These are phyloP conservation scores for Hemisphaericaspora xylofermentans DNA, from an alignment of 1,139 yeast species.

Conservation along the genomic window DNA sequence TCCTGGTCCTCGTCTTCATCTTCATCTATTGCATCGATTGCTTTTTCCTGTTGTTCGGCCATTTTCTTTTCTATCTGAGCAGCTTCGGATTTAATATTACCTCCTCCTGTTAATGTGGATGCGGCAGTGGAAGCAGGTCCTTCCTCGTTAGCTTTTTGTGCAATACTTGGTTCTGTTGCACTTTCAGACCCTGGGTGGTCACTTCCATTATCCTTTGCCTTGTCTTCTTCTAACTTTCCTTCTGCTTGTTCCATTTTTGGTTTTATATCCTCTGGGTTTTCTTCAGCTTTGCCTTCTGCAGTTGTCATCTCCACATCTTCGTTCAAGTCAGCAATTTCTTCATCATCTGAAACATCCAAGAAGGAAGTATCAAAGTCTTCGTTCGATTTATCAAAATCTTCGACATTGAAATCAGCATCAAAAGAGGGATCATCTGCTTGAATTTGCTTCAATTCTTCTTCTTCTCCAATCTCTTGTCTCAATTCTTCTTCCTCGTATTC, in stretches of 20 bases:
- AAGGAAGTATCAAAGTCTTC: constrained; percentile 13
- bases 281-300: constrained; percentile 19
- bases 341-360: constrained; percentile 11
- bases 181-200: constrained; percentile 30
- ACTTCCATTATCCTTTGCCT: constrained; percentile 32
- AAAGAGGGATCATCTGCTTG: constrained; percentile 16
- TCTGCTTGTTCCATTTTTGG: constrained; percentile 13
- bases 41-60: not conserved
- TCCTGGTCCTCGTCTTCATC: constrained; percentile 31
- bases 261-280: constrained; percentile 2
- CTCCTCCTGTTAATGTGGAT: constrained; percentile 7
- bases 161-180: not conserved
- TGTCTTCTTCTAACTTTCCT: constrained; percentile 25
- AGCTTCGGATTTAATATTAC: constrained; percentile 25
- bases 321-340: constrained; percentile 19
- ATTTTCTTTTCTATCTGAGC: constrained; percentile 3
- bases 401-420: constrained; percentile 14
- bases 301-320: constrained; percentile 16
- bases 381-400: constrained; percentile 10
- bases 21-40: constrained; percentile 4
- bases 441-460: constrained; percentile 13
- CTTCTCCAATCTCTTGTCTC: constrained; percentile 18
- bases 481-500: constrained; percentile 33
- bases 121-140: constrained; percentile 6
- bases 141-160: not conserved